These are phyloP conservation scores for Zymoseptoria tritici DNA, from an alignment of 2,329 filamentous ascomycete species.

Conservation along the genomic window DNA sequence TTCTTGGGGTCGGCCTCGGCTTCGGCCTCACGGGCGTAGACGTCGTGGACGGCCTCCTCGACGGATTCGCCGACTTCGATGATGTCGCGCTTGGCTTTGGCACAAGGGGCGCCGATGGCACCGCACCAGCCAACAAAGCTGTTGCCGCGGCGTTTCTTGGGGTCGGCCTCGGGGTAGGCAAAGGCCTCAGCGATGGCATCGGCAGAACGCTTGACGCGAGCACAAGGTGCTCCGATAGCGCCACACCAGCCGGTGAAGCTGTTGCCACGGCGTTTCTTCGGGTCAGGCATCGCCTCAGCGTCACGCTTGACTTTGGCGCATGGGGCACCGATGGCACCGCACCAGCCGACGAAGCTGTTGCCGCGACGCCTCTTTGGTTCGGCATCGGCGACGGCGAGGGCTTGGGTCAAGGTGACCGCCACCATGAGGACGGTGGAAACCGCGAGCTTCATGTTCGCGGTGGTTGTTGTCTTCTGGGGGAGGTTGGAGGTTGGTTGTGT, in stretches of 20 bases:
- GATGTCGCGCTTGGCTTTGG: conserved; percentile 39
- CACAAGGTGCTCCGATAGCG: conserved; percentile 12
- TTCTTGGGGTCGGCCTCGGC: conserved; percentile 29
- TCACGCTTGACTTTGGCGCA: conserved; percentile 34
- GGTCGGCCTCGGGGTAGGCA: conserved; percentile 15
- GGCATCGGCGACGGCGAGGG: conserved; percentile 15
- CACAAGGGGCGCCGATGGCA: conserved; percentile 37
- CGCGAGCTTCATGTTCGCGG: conserved; percentile 21
- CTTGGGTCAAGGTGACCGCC: conserved; percentile 11
- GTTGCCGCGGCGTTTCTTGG: not conserved
- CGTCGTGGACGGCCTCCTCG: conserved; percentile 11
- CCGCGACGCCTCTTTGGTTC: not conserved
- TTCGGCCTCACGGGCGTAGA: conserved; percentile 19
- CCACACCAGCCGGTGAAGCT: conserved; percentile 6
- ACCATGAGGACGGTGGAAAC: conserved; percentile 15
- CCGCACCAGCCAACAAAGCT: conserved; percentile 29
- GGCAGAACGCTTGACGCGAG: conserved; percentile 34
- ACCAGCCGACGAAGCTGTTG: conserved; percentile 18
- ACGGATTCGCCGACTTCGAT: conserved; percentile 29
- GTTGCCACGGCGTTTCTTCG: conserved; percentile 11
- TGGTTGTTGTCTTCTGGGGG: conserved; percentile 8
- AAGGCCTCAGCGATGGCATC: conserved; percentile 34
- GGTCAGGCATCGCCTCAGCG: conserved; percentile 12
- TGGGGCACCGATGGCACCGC: conserved; percentile 32
- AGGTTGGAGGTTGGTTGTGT: conserved; percentile 3